Evolutionary conservation across 75 land plant species (phyloP), one percentile per base, ranked within the genome.

Genomic region (Picea glauca): DNA sequence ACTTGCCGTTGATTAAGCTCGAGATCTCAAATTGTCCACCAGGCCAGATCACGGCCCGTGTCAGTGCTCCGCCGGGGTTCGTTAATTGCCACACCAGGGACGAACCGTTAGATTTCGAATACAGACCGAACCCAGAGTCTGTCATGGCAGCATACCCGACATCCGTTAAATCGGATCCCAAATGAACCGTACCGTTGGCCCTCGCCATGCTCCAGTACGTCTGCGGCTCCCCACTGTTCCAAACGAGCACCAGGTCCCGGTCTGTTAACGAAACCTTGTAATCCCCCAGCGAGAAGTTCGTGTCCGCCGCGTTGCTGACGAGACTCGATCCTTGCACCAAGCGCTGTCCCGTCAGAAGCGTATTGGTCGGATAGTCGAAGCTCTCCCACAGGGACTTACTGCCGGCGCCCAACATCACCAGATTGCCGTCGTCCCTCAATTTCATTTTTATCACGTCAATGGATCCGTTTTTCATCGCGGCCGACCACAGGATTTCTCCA

Each of bases 301-400:
- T 5, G 7, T 38, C 38, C n/a, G 88, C 82, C 0, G 63, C 68
- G 59, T 83, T 40, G 66, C 82, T 78, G 0, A 60, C 15, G 62
- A 92, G 81, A 0, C 3, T 13, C 1, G 80, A 7, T 2, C 84
- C 87, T 7, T 31, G 74, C 5, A 40, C 58, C 13, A 94, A 76
- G 13, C 50, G 62, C 84, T 94, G 97, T n/a, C 88, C 86, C 68
- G 84, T 50, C 31, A 94, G 70, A 58, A 94, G 79, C 0, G 95
- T 94, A 62, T 94, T 91, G 6, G 91, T 89, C 33, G 97, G 97
- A 73, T 77, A 20, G 35, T 83, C 84, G 74, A 91, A 94, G 76
- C 90, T 89, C 72, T 90, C 81, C 98, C 98, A 94, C 18, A 94
- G 58, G 14, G 78, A 57, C 3, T 13, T 74, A 33, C 86, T 90